Conservation (phyloP, 441 rosid species). For the Mallotus japonicus region DNA sequence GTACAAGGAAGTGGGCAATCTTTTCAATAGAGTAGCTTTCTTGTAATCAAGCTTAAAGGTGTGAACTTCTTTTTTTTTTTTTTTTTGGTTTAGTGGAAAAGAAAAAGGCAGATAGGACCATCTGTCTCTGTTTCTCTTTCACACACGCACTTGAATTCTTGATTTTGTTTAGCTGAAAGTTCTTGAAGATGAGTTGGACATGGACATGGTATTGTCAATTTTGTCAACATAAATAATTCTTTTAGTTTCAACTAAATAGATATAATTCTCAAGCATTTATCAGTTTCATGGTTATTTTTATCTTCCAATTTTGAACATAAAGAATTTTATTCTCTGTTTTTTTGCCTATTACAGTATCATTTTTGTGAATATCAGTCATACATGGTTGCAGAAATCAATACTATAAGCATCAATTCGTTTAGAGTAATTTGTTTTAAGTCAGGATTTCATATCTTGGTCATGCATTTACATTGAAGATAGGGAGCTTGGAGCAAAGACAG, state of each 20-base stretch:
- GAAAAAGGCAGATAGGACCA: constrained; percentile 15
- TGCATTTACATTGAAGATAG: not conserved
- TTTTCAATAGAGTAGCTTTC: constrained; percentile 17
- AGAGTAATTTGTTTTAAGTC: constrained; percentile 1
- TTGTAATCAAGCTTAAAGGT: constrained; percentile 12
- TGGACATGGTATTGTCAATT: not conserved
- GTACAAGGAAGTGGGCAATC: constrained; percentile 9
- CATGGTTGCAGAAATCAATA: constrained; percentile 27
- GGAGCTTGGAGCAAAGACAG: not conserved
- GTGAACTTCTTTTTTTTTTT: too few species aligned
- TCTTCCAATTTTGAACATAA: not conserved
- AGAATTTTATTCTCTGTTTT: not conserved
- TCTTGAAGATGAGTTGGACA: constrained; percentile 22
- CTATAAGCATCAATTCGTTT: constrained; percentile 14
- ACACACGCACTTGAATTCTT: not conserved
- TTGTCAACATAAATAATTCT: not conserved
- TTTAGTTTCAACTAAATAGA: not conserved
- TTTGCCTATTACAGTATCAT: not conserved
- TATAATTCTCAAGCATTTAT: not conserved
- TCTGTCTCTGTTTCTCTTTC: constrained; percentile 2
- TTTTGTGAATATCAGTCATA: constrained; percentile 10
- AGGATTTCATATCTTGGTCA: not conserved
- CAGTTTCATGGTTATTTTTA: not conserved
- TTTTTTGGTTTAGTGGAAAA: not conserved
- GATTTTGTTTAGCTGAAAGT: not conserved